Base-by-base conservation (phyloP, 371 early-diverging fungal genomes). In the Rhizopus stolonifer region DNA sequence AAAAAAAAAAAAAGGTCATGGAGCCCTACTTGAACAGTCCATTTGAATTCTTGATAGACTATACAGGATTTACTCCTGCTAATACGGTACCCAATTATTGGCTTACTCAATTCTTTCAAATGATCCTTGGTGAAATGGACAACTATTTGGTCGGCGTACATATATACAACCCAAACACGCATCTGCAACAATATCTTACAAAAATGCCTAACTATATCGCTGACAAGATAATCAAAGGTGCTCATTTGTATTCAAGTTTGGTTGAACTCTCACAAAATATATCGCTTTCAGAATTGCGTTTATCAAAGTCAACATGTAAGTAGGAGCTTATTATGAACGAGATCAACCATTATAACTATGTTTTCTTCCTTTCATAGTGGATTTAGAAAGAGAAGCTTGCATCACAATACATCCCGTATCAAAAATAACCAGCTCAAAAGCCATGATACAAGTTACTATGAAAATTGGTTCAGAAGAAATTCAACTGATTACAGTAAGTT, bases 391-490 rank as follows among this genome's bases (percentile, higher is more conserved):
- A 53, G 93, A 86, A 36, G 71, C 55, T 13, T 82, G 79, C 36
- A 69, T 78, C n/a, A 73, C 72, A 6, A 81, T 85, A 24, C 68
- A 67, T 34, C 83, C 88, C 11, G 86, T 89, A 8, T 77, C 79
- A 17, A 85, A 80, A 36, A 69, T 86, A 13, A 72, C 74, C 19
- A 82, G 80, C 36, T 64, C 76, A 21, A 71, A 77, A 45, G 65
- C 84, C 11, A 78, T 83, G 13, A 64, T 88, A 22, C 90, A 91
- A 6, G 91, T 93, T 26, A 84, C 80, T 29, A 75, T 96, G 50
- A 90, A 90, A 65, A 80, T 96, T 58, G 81, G 86, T 2, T 74
- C 80, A 18, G 92, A 94, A 44, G 82, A 82, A n/a, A 80, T 96
- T 25, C 92, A 94, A 63, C 78, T 96, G 21, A 84, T 82, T 10